phyloP scores from a whole-genome alignment of 83 land plant species.

The Picea abies region DNA sequence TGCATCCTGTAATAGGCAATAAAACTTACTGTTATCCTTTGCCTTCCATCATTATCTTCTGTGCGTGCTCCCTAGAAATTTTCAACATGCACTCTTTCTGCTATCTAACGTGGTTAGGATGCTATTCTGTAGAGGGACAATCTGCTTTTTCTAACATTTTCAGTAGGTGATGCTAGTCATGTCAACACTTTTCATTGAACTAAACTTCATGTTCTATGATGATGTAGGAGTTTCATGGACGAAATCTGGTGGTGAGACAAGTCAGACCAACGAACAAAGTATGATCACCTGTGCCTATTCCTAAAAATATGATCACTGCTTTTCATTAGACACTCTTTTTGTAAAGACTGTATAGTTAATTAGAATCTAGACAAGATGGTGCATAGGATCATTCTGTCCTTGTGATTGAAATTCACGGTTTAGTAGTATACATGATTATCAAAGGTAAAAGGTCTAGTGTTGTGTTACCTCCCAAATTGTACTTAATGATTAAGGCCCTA shows the following conservation, averaged over 20 bases:
- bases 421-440: neutral
- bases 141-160: neutral
- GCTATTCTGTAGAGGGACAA: neutral
- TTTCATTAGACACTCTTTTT: neutral
- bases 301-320: neutral
- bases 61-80: neutral
- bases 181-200: neutral
- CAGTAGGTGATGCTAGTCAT: neutral
- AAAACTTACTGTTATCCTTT: neutral
- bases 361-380: neutral
- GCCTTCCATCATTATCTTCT: neutral
- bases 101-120: neutral
- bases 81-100: neutral
- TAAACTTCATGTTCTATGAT: neutral
- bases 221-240: conserved; percentile 25
- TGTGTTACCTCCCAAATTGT: neutral
- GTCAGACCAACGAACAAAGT: neutral
- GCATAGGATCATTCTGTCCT: neutral
- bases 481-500: too few species aligned
- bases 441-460: neutral
- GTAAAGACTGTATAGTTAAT: neutral
- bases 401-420: neutral
- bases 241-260: conserved; percentile 17
- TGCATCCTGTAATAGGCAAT: neutral
- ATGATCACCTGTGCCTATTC: neutral